Conservation (phyloP, 2,329 filamentous ascomycete species). For the Trichoderma lentiforme region DNA sequence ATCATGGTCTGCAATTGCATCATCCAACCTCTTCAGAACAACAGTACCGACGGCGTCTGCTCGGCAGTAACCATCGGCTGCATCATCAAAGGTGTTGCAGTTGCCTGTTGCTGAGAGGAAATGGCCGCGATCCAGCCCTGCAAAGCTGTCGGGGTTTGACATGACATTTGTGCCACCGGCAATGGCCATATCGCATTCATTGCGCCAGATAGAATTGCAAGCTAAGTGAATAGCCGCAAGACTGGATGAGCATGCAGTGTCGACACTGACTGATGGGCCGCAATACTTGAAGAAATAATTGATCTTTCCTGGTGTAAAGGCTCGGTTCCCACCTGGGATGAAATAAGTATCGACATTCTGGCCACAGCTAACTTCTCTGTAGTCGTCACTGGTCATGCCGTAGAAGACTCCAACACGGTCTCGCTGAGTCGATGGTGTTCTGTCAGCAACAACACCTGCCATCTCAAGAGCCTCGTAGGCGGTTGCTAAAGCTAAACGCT, state of each 20-base stretch:
- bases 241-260: slow-evolving; percentile 72
- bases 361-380: slow-evolving; percentile 71
- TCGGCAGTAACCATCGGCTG: slow-evolving; percentile 79
- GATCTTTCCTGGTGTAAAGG: slow-evolving; percentile 58
- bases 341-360: slow-evolving; percentile 60
- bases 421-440: slow-evolving; percentile 48
- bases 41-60: slow-evolving; percentile 73
- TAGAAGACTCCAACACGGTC: slow-evolving; percentile 68
- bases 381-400: slow-evolving; percentile 74
- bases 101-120: slow-evolving; percentile 61
- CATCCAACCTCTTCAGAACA: slow-evolving; percentile 74
- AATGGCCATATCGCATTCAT: slow-evolving; percentile 77
- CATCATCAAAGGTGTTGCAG: slow-evolving; percentile 74
- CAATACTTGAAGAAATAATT: slow-evolving; percentile 78
- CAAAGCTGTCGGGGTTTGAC: slow-evolving; percentile 78
- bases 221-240: slow-evolving; percentile 57
- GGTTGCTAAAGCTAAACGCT: slow-evolving; percentile 68
- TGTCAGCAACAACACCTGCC: slow-evolving; percentile 15
- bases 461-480: slow-evolving; percentile 77
- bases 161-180: slow-evolving; percentile 76
- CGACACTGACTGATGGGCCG: slow-evolving; percentile 65
- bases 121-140: slow-evolving; percentile 70
- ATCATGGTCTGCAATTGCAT: slow-evolving; percentile 75
- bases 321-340: slow-evolving; percentile 49
- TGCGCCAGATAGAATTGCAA: slow-evolving; percentile 42